phyloP scores from a whole-genome alignment of 176 grass and related monocot genomes.

The Secale cereale region DNA sequence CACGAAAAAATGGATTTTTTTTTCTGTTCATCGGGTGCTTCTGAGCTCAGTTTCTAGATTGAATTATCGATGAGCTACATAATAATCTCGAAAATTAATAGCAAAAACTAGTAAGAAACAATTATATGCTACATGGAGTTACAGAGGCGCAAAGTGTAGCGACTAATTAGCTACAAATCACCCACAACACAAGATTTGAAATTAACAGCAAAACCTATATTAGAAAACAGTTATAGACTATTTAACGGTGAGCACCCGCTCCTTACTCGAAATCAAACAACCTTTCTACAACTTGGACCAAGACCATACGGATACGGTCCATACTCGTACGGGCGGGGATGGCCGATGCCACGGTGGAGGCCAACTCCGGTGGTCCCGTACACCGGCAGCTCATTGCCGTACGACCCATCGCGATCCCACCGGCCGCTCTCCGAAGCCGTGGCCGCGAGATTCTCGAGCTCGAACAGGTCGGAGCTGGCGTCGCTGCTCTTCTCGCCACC shows the following conservation, averaged over 20 bases:
- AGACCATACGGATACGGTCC: constrained; percentile 4
- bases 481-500: constrained; percentile 60
- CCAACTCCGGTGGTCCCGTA: constrained; percentile 64
- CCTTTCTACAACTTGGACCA: constrained; percentile 30
- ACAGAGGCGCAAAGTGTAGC: no score
- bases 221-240: neutral
- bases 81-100: no score
- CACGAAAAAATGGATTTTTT: no score
- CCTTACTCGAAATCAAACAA: neutral
- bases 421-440: neutral
- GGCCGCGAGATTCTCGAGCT: constrained; percentile 59
- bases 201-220: neutral
- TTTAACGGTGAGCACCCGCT: neutral
- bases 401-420: neutral
- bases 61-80: no score
- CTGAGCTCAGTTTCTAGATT: no score
- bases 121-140: no score
- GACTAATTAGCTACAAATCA: neutral
- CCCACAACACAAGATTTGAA: neutral
- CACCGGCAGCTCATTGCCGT: constrained; percentile 72
- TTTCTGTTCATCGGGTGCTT: no score
- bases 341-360: constrained; percentile 4
- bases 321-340: constrained; percentile 18
- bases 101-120: no score
- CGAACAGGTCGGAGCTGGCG: constrained; percentile 90